A percentile compares a stretch with the other conserved stretches of the same genome.
Evolutionary conservation across 108 stramenopile species (phyloP).

Genomic region (Cyclotella distinguenda): DNA sequence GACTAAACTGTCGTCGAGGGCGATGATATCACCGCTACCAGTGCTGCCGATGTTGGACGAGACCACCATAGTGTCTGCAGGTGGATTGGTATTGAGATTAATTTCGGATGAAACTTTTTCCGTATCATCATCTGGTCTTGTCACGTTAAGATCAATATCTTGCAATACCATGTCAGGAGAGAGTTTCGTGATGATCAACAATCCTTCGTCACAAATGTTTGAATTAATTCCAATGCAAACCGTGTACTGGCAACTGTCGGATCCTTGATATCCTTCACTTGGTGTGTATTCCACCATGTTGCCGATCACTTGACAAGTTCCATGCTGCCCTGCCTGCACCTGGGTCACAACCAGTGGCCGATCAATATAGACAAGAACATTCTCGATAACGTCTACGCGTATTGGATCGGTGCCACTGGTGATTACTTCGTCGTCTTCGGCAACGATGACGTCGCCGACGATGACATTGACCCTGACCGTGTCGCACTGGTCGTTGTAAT

Average conservation of each 20-base stretch:
- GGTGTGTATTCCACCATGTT: conserved; percentile 13
- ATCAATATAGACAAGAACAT: conserved; percentile 14
- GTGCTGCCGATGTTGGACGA: conserved; percentile 8
- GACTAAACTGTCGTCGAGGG: conserved; percentile 18
- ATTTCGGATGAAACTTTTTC: too few relatives aligned
- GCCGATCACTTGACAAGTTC: conserved; percentile 12
- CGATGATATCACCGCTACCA: conserved; percentile 12
- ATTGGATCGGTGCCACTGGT: conserved; percentile 22
- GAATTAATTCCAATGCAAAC: conserved; percentile 12
- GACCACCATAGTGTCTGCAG: background rate
- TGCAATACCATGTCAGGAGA: background rate
- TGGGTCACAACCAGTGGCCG: conserved; percentile 10
- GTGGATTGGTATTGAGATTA: background rate
- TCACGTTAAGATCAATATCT: background rate
- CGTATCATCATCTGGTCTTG: too few relatives aligned
- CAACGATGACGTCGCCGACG: conserved; percentile 27
- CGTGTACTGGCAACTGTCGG: conserved; percentile 22
- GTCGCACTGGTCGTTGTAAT: conserved; percentile 13
- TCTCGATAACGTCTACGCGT: conserved; percentile 13
- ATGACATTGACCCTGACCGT: conserved; percentile 17
- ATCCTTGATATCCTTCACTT: conserved; percentile 7
- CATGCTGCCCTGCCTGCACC: background rate
- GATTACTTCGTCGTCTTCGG: conserved; percentile 12
- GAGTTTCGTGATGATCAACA: conserved; percentile 6
- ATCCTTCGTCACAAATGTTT: conserved; percentile 22